These are phyloP conservation scores for Tolypocladium tundrense DNA, from an alignment of 2,329 filamentous ascomycete genomes.

Conservation along the genomic window DNA sequence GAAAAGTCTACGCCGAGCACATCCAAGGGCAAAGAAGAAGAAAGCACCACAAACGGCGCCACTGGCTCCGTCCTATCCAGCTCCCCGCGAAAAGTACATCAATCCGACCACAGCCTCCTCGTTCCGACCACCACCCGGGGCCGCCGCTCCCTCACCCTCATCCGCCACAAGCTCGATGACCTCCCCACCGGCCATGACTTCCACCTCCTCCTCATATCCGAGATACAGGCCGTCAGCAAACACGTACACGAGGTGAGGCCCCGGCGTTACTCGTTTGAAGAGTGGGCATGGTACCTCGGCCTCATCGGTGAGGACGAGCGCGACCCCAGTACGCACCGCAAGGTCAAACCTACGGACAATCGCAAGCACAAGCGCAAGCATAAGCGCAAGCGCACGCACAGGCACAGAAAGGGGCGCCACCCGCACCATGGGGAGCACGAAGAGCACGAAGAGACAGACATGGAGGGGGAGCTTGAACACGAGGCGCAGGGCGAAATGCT, in stretches of 20 bases:
- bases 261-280: constrained; percentile 65
- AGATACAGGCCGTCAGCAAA: constrained; percentile 55
- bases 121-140: constrained; percentile 17
- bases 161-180: constrained; percentile 23
- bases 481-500: constrained; percentile 12
- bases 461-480: constrained; percentile 1
- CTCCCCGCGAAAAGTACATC: not conserved
- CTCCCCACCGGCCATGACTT: constrained; percentile 39
- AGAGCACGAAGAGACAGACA: not conserved
- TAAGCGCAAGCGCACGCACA: not conserved
- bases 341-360: constrained; percentile 17
- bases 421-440: not conserved
- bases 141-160: constrained; percentile 22
- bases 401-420: not conserved
- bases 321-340: constrained; percentile 38
- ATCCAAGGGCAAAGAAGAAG: not conserved
- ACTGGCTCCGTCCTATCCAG: not conserved
- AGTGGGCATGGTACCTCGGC: constrained; percentile 78
- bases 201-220: constrained; percentile 57
- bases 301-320: constrained; percentile 61
- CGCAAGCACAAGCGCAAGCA: not conserved
- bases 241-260: constrained; percentile 49
- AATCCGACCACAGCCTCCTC: not conserved
- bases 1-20: constrained; percentile 9
- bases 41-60: not conserved